Conservation (phyloP, 2,329 filamentous ascomycete species). For the Knufia fluminis region DNA sequence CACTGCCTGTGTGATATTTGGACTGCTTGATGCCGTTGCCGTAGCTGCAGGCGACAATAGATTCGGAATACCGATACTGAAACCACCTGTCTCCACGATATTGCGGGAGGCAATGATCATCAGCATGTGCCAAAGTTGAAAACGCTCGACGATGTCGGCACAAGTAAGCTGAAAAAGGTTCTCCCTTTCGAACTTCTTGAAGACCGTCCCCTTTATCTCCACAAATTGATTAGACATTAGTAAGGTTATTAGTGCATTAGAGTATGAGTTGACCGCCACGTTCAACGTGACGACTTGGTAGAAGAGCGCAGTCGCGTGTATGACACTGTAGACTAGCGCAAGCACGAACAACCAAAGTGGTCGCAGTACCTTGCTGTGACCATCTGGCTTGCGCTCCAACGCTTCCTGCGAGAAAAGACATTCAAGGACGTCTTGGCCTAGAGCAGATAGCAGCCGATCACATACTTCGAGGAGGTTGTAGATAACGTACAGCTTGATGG, state of each 20-base stretch:
- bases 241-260: slow-evolving; percentile 84
- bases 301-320: slow-evolving; percentile 80
- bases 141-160: slow-evolving; percentile 89
- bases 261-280: slow-evolving; percentile 97
- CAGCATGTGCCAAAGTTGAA: slow-evolving; percentile 95
- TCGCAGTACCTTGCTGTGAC: slow-evolving; percentile 79
- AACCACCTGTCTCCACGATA: slow-evolving; percentile 84
- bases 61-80: slow-evolving; percentile 46
- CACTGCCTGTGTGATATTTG: slow-evolving; percentile 33
- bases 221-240: slow-evolving; percentile 97
- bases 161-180: slow-evolving; percentile 95
- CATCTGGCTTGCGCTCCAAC: slow-evolving; percentile 74
- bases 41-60: slow-evolving; percentile 31
- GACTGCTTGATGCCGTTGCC: slow-evolving; percentile 36
- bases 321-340: slow-evolving; percentile 75
- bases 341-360: slow-evolving; percentile 88
- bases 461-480: slow-evolving; percentile 92
- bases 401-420: slow-evolving; percentile 92
- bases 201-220: slow-evolving; percentile 96
- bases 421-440: slow-evolving; percentile 93
- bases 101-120: slow-evolving; percentile 94
- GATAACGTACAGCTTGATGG: slow-evolving; percentile 97
- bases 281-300: slow-evolving; percentile 98
- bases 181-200: slow-evolving; percentile 98
- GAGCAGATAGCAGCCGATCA: slow-evolving; percentile 77